Percentiles rank a stretch among this genome's conserved stretches.
Evolutionary conservation across 306 rosid genomes (phyloP).

Genomic region (Ammopiptanthus mongolicus): DNA sequence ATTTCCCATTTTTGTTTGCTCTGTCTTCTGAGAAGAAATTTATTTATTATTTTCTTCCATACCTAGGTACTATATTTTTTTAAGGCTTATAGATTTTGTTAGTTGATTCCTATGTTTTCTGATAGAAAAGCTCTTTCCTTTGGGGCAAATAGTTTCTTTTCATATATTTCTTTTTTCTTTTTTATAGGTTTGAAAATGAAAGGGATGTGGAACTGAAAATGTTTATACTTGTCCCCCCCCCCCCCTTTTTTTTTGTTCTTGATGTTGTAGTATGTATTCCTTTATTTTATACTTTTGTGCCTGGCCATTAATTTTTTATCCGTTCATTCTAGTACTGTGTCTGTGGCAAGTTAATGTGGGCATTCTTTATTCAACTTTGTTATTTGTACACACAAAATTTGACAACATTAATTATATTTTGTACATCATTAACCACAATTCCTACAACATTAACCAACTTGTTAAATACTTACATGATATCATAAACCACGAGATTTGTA

Average conservation of each 20-base stretch:
- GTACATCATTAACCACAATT: no score
- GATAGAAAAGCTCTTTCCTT: no score
- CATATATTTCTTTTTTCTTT: no score
- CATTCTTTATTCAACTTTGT: no score
- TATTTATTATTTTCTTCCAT: neutral
- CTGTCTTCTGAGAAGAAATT: slow-evolving; percentile 14
- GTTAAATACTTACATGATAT: no score
- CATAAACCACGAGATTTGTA: no score
- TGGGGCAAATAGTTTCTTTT: no score
- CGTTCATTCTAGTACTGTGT: slow-evolving; percentile 4
- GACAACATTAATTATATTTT: no score
- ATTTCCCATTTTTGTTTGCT: slow-evolving; percentile 27
- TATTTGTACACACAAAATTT: no score
- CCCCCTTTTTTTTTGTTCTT: neutral
- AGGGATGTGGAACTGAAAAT: neutral
- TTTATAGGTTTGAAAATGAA: neutral
- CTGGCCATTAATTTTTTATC: neutral
- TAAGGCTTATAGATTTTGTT: neutral
- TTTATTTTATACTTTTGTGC: neutral
- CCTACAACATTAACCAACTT: no score
- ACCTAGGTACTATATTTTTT: slow-evolving; percentile 2
- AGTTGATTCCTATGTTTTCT: neutral
- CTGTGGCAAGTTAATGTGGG: slow-evolving; percentile 19
- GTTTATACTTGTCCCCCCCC: no score
- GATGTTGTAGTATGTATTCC: neutral